Conservation (phyloP, 306 rosid species). For the Coriaria nepalensis region DNA sequence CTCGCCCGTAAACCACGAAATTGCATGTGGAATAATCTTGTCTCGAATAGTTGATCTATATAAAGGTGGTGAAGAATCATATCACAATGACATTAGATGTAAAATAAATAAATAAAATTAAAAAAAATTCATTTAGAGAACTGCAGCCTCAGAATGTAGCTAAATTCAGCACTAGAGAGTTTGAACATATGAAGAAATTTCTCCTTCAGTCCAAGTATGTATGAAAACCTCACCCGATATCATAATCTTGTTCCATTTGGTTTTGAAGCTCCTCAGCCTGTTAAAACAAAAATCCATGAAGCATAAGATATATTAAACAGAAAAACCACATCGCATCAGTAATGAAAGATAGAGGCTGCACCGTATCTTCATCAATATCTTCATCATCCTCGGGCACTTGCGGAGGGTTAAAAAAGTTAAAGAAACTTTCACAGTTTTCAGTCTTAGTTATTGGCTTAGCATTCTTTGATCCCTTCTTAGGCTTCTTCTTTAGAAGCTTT, state of each 20-base stretch:
- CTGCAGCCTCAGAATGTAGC: too few species aligned
- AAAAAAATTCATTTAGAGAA: too few species aligned
- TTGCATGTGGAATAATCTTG: conserved; percentile 89
- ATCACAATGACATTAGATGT: too few species aligned
- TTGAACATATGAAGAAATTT: too few species aligned
- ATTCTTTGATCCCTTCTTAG: conserved; percentile 87
- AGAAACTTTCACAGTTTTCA: conserved; percentile 89
- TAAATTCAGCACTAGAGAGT: too few species aligned
- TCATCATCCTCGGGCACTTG: conserved; percentile 89
- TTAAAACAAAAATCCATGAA: background rate
- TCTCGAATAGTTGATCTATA: conserved; percentile 73
- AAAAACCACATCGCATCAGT: too few species aligned
- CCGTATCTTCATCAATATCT: conserved; percentile 76
- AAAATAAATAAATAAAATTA: too few species aligned
- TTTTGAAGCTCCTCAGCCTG: conserved; percentile 93
- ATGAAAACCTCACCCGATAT: conserved; percentile 52
- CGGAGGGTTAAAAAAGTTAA: conserved; percentile 83
- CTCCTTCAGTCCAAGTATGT: too few species aligned
- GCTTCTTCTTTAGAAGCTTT: conserved; percentile 95
- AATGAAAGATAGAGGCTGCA: conserved; percentile 11
- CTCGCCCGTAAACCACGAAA: conserved; percentile 93
- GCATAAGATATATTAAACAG: background rate
- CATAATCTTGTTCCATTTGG: conserved; percentile 81
- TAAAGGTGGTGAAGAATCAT: background rate
- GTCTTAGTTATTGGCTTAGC: conserved; percentile 87